Percentiles rank a stretch among this genome's conserved stretches.
These are phyloP conservation scores for Vigna radiata DNA, from an alignment of 306 rosid species.

Conservation along the genomic window DNA sequence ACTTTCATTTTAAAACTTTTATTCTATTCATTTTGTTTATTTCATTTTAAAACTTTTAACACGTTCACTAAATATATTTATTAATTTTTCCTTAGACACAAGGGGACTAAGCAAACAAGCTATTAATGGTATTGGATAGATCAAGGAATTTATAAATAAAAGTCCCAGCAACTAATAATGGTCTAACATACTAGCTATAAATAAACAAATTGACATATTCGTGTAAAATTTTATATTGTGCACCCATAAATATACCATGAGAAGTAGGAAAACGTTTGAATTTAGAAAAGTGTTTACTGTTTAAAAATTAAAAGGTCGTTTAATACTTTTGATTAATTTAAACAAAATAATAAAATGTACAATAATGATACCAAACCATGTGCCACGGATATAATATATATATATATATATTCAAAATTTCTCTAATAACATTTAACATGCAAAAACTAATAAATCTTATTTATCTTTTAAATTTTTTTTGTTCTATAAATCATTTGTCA, in stretches of 20 bases:
- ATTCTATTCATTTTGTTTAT: too few species aligned
- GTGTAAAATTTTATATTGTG: background rate
- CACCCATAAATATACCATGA: background rate
- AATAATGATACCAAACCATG: too few species aligned
- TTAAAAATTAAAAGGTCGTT: background rate
- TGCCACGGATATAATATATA: background rate
- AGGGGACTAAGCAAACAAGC: background rate
- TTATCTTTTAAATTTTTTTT: too few species aligned
- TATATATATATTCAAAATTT: background rate
- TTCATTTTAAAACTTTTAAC: background rate
- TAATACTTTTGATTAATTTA: background rate
- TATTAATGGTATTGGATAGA: background rate
- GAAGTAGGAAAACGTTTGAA: background rate
- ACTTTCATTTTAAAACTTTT: too few species aligned
- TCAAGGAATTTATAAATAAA: background rate
- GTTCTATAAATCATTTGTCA: background rate
- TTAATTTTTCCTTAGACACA: background rate
- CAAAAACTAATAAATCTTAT: too few species aligned
- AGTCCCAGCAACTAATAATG: background rate
- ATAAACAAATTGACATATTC: background rate
- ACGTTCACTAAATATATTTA: background rate
- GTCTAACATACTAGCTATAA: background rate
- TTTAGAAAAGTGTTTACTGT: background rate
- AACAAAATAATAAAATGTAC: too few species aligned
- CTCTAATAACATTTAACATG: background rate